Conservation (phyloP, 176 grass and related monocot species). For the Ampelocalamus luodianensis region DNA sequence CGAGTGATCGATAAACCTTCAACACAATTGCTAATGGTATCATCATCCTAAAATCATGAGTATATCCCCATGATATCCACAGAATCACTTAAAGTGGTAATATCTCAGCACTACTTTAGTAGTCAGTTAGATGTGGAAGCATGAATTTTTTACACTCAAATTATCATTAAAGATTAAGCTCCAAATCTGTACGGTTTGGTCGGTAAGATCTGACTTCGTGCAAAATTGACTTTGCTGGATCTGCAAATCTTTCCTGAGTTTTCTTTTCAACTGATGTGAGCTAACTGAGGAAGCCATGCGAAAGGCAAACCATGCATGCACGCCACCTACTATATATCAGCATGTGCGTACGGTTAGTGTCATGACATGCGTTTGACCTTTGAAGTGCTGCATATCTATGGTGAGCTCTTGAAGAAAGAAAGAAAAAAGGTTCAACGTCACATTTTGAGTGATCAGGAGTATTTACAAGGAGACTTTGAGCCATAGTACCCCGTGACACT, state of each 20-base stretch:
- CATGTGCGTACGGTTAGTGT: background rate
- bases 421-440: background rate
- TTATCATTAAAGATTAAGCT: background rate
- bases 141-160: background rate
- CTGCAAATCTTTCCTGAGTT: background rate
- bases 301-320: conserved; percentile 6
- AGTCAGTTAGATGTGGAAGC: background rate
- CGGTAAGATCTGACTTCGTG: conserved; percentile 20
- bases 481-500: background rate
- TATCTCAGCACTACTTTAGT: background rate
- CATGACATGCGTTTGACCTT: no score
- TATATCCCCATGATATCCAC: no score
- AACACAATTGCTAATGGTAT: no score
- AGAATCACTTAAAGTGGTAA: no score
- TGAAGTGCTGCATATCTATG: background rate
- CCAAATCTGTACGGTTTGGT: background rate
- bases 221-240: background rate
- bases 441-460: background rate
- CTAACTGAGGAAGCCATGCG: background rate
- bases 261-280: background rate
- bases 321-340: background rate
- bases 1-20: no score
- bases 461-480: background rate
- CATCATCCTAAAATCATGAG: no score
- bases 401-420: background rate